Evolutionary conservation across 2,329 filamentous ascomycete genomes (phyloP), one percentile per base, ranked within the genome.

Genomic region (Exophiala oligosperma): DNA sequence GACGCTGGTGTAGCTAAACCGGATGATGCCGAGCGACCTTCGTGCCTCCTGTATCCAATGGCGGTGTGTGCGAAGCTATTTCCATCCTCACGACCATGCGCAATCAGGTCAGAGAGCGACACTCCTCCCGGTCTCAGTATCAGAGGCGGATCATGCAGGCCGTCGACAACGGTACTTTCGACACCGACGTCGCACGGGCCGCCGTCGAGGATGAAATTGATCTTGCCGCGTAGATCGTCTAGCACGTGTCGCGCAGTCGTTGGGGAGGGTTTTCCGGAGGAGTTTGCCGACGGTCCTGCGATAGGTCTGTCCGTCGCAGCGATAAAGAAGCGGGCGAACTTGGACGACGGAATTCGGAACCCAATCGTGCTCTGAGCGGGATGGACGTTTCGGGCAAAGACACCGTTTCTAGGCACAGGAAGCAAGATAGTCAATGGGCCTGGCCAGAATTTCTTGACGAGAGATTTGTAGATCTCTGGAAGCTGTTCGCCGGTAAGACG

Each of bases 101-200:
- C 91, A 46, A 97, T 82, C 41, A 67, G 52, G 21, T 65, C 65
- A 11, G 54, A 43, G 43, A 60, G 56, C 29, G 90, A 88, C 32
- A 99, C 81, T 6, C 94, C 94, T 1, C 94, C 94, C 0, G 94
- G 94, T 47, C 94, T 78, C 35, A 99, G 77, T 35, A 99, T 85
- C 2, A 88, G 84, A 0, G 94, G 94, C 5, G 93, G 92, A 49
- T 83, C 76, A 57, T 85, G 91, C 12, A 97, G 77, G 0, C 94
- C 94, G 69, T 97, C 94, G 0, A 99, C 92, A 1, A 99, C 94
- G 0, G 94, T 99, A 71, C 92, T 97, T 75, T 99, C 94, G 0
- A 99, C 92, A 1, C 94, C 94, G 9, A 99, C 91, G 21, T 83
- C 81, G 68, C 92, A 97, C 0, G 86, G 76, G 0, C 94, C 94